Base-by-base conservation (phyloP, 1,284 basidiomycete genomes). In the Papiliotrema flavescens region DNA sequence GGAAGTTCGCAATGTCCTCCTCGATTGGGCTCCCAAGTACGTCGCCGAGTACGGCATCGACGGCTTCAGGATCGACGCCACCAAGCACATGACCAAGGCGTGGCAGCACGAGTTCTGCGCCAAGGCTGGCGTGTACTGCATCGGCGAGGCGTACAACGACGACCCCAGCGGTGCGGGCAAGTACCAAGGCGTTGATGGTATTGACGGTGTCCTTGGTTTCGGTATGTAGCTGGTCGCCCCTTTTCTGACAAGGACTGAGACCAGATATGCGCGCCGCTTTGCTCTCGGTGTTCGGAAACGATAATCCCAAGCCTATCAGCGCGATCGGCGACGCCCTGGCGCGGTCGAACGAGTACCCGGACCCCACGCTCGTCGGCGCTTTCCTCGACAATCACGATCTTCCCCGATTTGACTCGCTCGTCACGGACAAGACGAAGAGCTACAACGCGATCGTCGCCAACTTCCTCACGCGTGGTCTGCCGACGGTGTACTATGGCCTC, bases 381-480 rank as follows among this genome's bases (percentile, higher is more conserved):
- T 90, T 90, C 78, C 73, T 90, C 23, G 88, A 89, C 73, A 90
- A 90, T 71, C 87, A 90, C 58, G 88, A 90, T 65, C 60, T 85
- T 15, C 82, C 87, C 14, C 82, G 88, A 32, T 88, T 87, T 84
- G 80, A 82, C 56, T 84, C 83, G 68, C 61, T 79, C 83, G 57
- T 59, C 19, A 56, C 56, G 26, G 62, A 71, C 51, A 55, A 54
- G 20, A 40, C 56, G 45, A 45, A 62, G 34, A 59, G 61, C 14
- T 66, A 84, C 63, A 86, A 84, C 67, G 84, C 84, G 11, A 82
- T 87, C 79, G 78, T 81, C 3, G 79, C 82, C 47, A 81, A 74
- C 44, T 86, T 86, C 70, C 80, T 87, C 78, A 80, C 80, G 48
- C 84, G 84, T 57, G 85, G 84, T 63, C 71, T 64, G 66, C 83